Evolutionary conservation across 2,329 filamentous ascomycete species (phyloP).

Genomic region (Nothomitra cinnamomea): DNA sequence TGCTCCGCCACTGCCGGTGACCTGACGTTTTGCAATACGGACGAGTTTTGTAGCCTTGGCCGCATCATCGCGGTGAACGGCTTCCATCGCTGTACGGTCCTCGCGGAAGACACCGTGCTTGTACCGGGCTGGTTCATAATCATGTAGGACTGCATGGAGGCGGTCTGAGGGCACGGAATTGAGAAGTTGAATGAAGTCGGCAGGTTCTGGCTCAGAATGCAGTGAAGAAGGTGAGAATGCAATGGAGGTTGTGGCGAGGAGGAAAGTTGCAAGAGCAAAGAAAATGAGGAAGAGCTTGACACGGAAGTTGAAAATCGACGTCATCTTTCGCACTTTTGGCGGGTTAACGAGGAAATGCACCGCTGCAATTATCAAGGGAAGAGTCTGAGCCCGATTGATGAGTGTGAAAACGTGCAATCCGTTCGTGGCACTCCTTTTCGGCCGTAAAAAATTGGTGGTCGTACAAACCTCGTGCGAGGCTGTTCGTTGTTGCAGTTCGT

Average conservation of each 20-base stretch:
- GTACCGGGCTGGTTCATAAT: constrained; percentile 44
- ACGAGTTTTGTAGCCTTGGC: constrained; percentile 45
- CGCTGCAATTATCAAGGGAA: too few species aligned
- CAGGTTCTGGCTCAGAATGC: constrained; percentile 9
- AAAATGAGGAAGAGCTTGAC: constrained; percentile 17
- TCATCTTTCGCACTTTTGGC: constrained; percentile 19
- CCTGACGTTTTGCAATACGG: constrained; percentile 43
- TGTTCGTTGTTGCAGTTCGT: too few species aligned
- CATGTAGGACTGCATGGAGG: constrained; percentile 49
- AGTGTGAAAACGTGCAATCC: too few species aligned
- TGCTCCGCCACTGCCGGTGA: constrained; percentile 11
- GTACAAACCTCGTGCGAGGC: too few species aligned
- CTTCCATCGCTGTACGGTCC: constrained; percentile 45
- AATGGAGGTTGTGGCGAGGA: constrained; percentile 16
- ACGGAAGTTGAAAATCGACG: constrained; percentile 21
- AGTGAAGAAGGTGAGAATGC: constrained; percentile 2
- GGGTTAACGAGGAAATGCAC: too few species aligned
- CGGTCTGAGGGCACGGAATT: constrained; percentile 39
- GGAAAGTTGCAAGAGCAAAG: constrained; percentile 19
- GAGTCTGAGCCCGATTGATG: too few species aligned
- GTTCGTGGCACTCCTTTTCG: too few species aligned
- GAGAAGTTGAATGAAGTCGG: constrained; percentile 35
- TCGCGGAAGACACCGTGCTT: constrained; percentile 51
- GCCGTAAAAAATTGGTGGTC: too few species aligned
- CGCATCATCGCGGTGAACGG: constrained; percentile 42